A percentile compares a stretch with the other conserved stretches of the same genome.
These are phyloP conservation scores for Ceratocystis lukuohia DNA, from an alignment of 2,329 filamentous ascomycete genomes.

Conservation along the genomic window DNA sequence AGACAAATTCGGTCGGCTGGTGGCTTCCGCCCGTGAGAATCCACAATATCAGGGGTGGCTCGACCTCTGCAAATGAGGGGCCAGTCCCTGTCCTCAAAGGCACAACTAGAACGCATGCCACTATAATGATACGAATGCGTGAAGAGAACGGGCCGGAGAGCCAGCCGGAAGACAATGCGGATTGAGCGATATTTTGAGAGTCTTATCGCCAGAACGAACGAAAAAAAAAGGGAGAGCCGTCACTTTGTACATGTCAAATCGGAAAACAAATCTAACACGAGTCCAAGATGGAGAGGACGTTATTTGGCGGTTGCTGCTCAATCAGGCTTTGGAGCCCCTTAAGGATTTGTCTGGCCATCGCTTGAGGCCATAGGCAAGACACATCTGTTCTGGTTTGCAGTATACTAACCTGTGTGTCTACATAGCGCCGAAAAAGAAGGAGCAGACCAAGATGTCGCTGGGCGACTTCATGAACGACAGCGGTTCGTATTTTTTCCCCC, in stretches of 20 bases:
- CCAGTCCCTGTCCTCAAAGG: background rate
- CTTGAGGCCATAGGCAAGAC: background rate
- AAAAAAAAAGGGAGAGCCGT: background rate
- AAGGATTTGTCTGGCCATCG: no score
- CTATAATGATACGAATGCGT: background rate
- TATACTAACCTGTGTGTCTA: conserved; percentile 20
- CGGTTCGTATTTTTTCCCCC: background rate
- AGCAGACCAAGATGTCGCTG: conserved; percentile 93
- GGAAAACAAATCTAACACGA: background rate
- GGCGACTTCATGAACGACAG: conserved; percentile 84
- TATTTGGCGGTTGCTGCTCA: background rate
- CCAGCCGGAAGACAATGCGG: background rate
- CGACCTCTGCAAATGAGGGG: background rate
- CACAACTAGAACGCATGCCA: background rate
- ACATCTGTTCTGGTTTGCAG: background rate
- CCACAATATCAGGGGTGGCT: background rate
- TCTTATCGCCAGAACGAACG: background rate
- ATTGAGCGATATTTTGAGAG: background rate
- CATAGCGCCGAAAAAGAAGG: conserved; percentile 81
- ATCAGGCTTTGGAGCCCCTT: conserved; percentile 2
- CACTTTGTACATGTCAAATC: background rate
- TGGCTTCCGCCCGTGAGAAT: background rate
- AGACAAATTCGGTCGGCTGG: background rate
- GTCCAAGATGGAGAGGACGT: conserved; percentile 1
- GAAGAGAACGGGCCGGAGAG: background rate